These are phyloP conservation scores for Actinidia polygama DNA, from an alignment of 179 eudicot species.

Conservation along the genomic window DNA sequence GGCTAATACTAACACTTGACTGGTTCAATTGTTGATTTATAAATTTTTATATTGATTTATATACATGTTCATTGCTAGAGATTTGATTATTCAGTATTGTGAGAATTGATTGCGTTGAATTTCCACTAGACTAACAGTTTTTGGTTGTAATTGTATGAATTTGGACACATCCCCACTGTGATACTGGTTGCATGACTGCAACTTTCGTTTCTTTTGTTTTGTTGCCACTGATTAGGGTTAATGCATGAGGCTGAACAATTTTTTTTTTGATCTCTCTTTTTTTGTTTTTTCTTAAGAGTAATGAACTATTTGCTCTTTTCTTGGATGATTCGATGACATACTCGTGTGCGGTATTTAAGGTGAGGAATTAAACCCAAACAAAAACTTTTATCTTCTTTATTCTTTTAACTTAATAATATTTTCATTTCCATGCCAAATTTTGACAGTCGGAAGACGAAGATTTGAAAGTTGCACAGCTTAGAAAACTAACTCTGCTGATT, in stretches of 20 bases:
- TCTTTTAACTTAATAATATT: background rate
- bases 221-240: background rate
- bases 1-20: too few species aligned
- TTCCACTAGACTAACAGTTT: background rate
- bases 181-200: background rate
- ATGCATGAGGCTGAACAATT: background rate
- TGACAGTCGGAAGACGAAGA: slow-evolving; percentile 75
- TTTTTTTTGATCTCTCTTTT: too few species aligned
- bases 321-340: slow-evolving; percentile 97
- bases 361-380: slow-evolving; percentile 22
- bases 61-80: background rate
- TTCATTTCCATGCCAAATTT: background rate
- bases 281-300: slow-evolving; percentile 53
- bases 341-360: slow-evolving; percentile 93
- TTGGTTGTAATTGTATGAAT: background rate
- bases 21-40: background rate
- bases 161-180: background rate
- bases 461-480: slow-evolving; percentile 74
- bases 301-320: slow-evolving; percentile 84
- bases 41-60: background rate
- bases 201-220: background rate
- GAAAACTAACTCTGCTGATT: slow-evolving; percentile 74
- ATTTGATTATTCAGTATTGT: background rate
- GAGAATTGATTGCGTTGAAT: background rate
- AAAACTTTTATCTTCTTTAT: background rate